Percentiles rank a stretch among this genome's conserved stretches.
phyloP scores from a whole-genome alignment of 2,329 filamentous ascomycete genomes.

The Fusarium tjaetaba region DNA sequence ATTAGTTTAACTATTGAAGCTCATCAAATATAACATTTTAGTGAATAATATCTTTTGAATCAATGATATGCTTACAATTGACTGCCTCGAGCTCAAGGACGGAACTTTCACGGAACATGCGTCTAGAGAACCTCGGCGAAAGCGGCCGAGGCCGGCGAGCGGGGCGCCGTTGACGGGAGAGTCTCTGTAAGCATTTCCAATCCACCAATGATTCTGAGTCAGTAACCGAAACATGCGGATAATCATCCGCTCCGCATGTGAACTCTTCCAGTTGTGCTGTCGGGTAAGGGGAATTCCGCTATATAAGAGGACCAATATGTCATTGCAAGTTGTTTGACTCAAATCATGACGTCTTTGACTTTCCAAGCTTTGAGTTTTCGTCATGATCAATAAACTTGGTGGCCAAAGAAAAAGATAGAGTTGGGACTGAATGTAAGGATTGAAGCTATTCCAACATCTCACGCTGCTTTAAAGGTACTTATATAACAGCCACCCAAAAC shows the following conservation, averaged over 20 bases:
- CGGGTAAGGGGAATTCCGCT: conserved; percentile 3
- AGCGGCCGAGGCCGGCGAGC: conserved; percentile 31
- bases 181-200: conserved; percentile 36
- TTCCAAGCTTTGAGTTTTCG: background rate
- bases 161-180: conserved; percentile 18
- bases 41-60: background rate
- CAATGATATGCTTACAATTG: background rate
- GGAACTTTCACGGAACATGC: background rate
- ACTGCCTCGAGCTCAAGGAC: background rate
- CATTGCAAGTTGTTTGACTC: background rate
- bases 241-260: background rate
- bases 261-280: background rate
- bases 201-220: conserved; percentile 28
- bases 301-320: background rate
- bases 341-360: background rate
- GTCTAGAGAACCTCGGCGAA: conserved; percentile 37
- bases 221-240: conserved; percentile 16
- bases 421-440: no score
- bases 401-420: background rate
- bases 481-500: background rate
- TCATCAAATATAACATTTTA: no score
- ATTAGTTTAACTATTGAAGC: background rate
- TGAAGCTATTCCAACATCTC: background rate
- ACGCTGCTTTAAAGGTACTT: fast-evolving
- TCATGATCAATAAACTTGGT: background rate